These are phyloP conservation scores for Rhododendron kiyosumense DNA, from an alignment of 148 eudicot species.

Conservation along the genomic window DNA sequence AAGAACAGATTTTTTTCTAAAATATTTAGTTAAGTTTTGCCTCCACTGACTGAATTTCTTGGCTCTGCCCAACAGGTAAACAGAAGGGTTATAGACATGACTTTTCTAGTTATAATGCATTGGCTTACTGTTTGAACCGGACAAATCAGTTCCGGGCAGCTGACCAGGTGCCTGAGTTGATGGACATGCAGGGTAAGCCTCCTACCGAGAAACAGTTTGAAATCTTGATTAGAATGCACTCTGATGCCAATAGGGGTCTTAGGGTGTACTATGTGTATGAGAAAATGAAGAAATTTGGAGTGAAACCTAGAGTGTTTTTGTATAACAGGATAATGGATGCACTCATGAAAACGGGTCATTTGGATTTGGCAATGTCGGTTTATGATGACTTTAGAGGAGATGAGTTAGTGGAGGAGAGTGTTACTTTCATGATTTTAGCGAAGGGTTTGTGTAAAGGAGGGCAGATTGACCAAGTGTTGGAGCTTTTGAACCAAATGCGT, in stretches of 20 bases:
- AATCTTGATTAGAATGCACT: slow-evolving; percentile 85
- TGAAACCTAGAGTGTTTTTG: slow-evolving; percentile 73
- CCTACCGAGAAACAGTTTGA: slow-evolving; percentile 95
- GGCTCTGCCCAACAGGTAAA: slow-evolving; percentile 47
- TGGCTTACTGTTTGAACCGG: slow-evolving; percentile 72
- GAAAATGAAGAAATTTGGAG: slow-evolving; percentile 88
- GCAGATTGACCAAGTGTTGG: slow-evolving; percentile 48
- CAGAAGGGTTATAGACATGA: slow-evolving; percentile 86
- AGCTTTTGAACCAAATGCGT: slow-evolving; percentile 67
- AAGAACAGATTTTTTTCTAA: background rate
- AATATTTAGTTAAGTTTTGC: background rate
- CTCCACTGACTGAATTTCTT: background rate
- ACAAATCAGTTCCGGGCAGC: slow-evolving; percentile 70
- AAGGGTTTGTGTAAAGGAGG: slow-evolving; percentile 86
- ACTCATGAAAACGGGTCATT: slow-evolving; percentile 63
- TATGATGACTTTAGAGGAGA: slow-evolving; percentile 73
- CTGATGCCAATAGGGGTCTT: slow-evolving; percentile 77
- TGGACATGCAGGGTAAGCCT: slow-evolving; percentile 78
- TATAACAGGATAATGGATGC: slow-evolving; percentile 87
- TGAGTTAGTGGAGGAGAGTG: slow-evolving; percentile 68
- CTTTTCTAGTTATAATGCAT: slow-evolving; percentile 78
- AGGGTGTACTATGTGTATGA: slow-evolving; percentile 85
- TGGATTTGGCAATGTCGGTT: slow-evolving; percentile 78
- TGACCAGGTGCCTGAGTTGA: slow-evolving; percentile 90
- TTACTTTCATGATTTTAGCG: slow-evolving; percentile 76